A percentile compares a stretch with the other conserved stretches of the same genome.
phyloP scores from a whole-genome alignment of 2,329 filamentous ascomycete genomes.

The Penicillium sclerotiorum region DNA sequence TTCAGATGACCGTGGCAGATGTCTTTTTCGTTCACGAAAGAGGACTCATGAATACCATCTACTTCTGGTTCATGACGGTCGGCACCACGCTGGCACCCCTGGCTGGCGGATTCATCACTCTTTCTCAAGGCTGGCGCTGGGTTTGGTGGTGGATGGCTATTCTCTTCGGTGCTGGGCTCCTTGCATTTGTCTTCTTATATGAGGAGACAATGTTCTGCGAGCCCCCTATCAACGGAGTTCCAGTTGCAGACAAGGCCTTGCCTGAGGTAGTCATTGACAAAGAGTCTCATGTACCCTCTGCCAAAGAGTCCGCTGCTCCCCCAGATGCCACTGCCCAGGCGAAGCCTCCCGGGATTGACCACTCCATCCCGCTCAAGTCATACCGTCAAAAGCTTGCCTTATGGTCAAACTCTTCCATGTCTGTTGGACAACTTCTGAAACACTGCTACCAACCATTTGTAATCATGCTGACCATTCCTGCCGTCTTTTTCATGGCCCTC shows the following conservation, averaged over 20 bases:
- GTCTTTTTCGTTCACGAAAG: conserved; percentile 54
- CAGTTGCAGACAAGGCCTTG: neutral
- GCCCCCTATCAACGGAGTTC: conserved; percentile 4
- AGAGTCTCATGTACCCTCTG: neutral
- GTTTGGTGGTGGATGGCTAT: conserved; percentile 53
- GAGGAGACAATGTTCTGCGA: conserved; percentile 42
- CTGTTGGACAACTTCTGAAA: conserved; percentile 17
- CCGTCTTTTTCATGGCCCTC: conserved; percentile 44
- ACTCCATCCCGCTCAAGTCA: conserved; percentile 21
- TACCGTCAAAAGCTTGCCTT: conserved; percentile 48
- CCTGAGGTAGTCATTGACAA: neutral
- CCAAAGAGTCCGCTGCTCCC: neutral
- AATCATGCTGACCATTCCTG: conserved; percentile 52
- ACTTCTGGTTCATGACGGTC: conserved; percentile 37
- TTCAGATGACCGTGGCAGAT: conserved; percentile 53
- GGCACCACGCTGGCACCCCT: conserved; percentile 43
- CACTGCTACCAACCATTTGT: conserved; percentile 34
- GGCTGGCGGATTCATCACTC: conserved; percentile 36
- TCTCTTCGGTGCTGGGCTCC: conserved; percentile 40
- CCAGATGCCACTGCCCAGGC: neutral
- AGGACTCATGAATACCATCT: conserved; percentile 52
- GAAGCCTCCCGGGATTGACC: conserved; percentile 9
- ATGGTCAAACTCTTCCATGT: conserved; percentile 22
- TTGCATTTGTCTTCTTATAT: conserved; percentile 48
- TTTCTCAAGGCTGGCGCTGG: conserved; percentile 54